These are phyloP conservation scores for Leccinum boreale DNA, from an alignment of 768 basidiomycete genomes.

Conservation along the genomic window DNA sequence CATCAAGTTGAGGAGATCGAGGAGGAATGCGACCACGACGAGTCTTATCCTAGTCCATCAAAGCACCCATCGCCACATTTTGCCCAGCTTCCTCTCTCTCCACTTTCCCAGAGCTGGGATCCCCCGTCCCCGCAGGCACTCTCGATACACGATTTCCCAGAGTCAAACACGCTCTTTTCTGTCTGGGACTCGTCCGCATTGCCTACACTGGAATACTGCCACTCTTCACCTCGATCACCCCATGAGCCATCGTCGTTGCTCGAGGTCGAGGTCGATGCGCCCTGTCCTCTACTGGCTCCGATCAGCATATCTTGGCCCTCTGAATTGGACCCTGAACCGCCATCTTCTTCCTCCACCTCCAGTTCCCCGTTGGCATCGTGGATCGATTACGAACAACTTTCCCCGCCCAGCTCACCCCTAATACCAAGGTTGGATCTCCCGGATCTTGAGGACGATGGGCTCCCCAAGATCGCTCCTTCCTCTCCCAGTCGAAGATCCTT, in stretches of 20 bases:
- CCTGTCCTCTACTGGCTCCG: slow-evolving; percentile 17
- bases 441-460: slow-evolving; percentile 29
- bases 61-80: slow-evolving; percentile 15
- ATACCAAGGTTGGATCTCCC: slow-evolving; percentile 30
- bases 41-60: slow-evolving; percentile 10
- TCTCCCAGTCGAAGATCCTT: slow-evolving; percentile 31
- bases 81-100: slow-evolving; percentile 27
- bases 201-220: slow-evolving; percentile 11
- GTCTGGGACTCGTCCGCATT: slow-evolving; percentile 9
- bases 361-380: slow-evolving; percentile 21
- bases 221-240: slow-evolving; percentile 15
- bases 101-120: slow-evolving; percentile 36
- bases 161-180: slow-evolving; percentile 19
- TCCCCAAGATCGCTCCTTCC: slow-evolving; percentile 19
- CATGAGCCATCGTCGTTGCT: slow-evolving; percentile 22
- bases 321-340: slow-evolving; percentile 15
- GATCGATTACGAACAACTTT: slow-evolving; percentile 20
- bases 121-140: slow-evolving; percentile 10
- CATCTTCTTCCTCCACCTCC: slow-evolving; percentile 8
- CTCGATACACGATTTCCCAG: slow-evolving; percentile 18
- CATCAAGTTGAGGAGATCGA: slow-evolving; percentile 14
- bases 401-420: slow-evolving; percentile 30
- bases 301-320: slow-evolving; percentile 23
- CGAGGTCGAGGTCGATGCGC: slow-evolving; percentile 20
- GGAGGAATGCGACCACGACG: slow-evolving; percentile 21